These are phyloP conservation scores for Malassezia caprae DNA, from an alignment of 1,284 basidiomycete genomes.

Conservation along the genomic window DNA sequence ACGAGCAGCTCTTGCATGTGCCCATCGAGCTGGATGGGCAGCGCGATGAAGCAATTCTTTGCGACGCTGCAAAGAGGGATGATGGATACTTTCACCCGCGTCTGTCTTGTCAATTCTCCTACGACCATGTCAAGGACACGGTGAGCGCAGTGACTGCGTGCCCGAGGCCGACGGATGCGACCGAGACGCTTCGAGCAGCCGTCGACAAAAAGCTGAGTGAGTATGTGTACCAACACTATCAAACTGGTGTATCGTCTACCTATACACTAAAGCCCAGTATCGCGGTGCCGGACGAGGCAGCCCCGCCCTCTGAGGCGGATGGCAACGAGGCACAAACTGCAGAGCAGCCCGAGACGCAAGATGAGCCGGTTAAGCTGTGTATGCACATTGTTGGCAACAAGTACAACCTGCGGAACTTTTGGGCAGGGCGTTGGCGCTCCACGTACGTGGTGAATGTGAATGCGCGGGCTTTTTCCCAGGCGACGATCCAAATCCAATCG, in stretches of 20 bases:
- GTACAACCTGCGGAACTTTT: conserved; percentile 45
- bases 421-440: conserved; percentile 40
- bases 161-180: neutral
- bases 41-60: conserved; percentile 7
- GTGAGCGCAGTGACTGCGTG: neutral
- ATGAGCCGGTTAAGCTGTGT: conserved; percentile 2
- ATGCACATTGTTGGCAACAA: conserved; percentile 40
- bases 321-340: neutral
- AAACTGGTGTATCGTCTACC: conserved; percentile 30
- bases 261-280: conserved; percentile 20
- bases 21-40: neutral
- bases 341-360: conserved; percentile 10
- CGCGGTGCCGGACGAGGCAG: neutral
- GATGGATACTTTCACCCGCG: conserved; percentile 4
- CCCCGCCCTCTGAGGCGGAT: neutral
- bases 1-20: conserved; percentile 9
- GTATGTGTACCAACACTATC: conserved; percentile 37
- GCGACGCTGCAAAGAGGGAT: neutral
- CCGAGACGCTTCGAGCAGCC: conserved; percentile 17
- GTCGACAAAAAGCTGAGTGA: conserved; percentile 24
- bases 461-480: conserved; percentile 5
- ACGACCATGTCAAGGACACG: conserved; percentile 7
- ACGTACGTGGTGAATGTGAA: conserved; percentile 26
- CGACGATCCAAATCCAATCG: conserved; percentile 26
- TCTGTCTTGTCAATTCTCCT: neutral